phyloP scores from a whole-genome alignment of 2,329 filamentous ascomycete species.

The Neonectria coccinea region DNA sequence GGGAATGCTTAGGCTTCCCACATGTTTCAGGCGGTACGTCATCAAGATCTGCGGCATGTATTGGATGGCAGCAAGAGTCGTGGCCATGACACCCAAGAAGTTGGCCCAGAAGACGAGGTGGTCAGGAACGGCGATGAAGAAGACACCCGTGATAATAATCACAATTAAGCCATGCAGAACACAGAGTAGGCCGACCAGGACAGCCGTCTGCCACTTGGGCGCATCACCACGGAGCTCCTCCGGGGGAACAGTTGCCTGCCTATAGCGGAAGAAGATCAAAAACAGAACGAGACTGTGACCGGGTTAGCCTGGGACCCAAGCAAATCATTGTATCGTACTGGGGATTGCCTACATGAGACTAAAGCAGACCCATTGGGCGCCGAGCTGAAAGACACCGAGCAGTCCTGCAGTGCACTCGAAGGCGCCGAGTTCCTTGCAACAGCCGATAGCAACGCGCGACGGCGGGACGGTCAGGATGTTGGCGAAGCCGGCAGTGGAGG shows the following conservation, averaged over 20 bases:
- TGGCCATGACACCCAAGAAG: slow-evolving; percentile 82
- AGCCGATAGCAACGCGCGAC: slow-evolving; percentile 84
- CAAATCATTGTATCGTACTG: not conserved
- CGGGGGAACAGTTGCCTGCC: slow-evolving; percentile 62
- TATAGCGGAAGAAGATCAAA: slow-evolving; percentile 88
- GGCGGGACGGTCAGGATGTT: slow-evolving; percentile 92
- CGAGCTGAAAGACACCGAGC: slow-evolving; percentile 90
- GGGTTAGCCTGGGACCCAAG: slow-evolving; percentile 11
- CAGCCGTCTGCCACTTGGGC: slow-evolving; percentile 81
- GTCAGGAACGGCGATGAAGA: slow-evolving; percentile 71
- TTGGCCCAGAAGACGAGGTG: slow-evolving; percentile 85
- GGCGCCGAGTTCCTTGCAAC: slow-evolving; percentile 83
- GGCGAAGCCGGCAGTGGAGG: slow-evolving; percentile 86
- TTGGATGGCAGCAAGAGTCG: slow-evolving; percentile 84
- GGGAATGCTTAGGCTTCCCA: slow-evolving; percentile 91
- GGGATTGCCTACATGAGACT: slow-evolving; percentile 79
- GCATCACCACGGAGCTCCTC: slow-evolving; percentile 63
- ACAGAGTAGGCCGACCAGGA: slow-evolving; percentile 78
- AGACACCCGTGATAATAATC: slow-evolving; percentile 75
- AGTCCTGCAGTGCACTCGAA: slow-evolving; percentile 88
- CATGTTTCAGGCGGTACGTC: slow-evolving; percentile 85
- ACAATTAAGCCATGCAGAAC: slow-evolving; percentile 80
- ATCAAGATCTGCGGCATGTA: slow-evolving; percentile 97
- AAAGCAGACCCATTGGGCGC: slow-evolving; percentile 92
- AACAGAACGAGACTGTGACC: slow-evolving; percentile 84